Evolutionary conservation across 2,329 filamentous ascomycete genomes (phyloP), one percentile per base, ranked within the genome.

Genomic region (Emydomyces testavorans): DNA sequence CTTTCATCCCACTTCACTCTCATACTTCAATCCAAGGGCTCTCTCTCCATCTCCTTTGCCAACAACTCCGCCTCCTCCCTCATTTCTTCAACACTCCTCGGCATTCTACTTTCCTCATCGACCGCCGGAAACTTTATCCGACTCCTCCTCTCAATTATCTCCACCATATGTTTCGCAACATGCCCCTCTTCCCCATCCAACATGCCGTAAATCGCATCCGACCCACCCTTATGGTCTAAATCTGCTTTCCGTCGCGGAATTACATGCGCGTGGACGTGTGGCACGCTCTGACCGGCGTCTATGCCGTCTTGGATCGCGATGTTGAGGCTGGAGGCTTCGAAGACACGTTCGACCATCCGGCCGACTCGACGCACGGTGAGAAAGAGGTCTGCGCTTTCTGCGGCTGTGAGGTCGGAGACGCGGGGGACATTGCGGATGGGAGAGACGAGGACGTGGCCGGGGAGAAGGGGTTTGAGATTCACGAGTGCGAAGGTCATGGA

Each of bases 231-330:
- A 63, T 74, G 61, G 46, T 79, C 73, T 32, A 80, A 60, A 65
- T 82, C 79, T 6, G 68, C 75, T 50, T 69, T 71, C 50, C 71
- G 71, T 29, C 89, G 72, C 16, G 89, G 89, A 46, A 95, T 90
- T 41, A 95, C 77, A 69, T 98, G 92, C 21, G 88, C 84, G 68
- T 98, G 92, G 11, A 95, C 80, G 68, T 98, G 92, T 6, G 86
- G 75, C 37, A 98, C 90, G 49, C 87, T 94, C 75, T 98, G 92
- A 0, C 92, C 92, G 1, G 92, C 87, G 51, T 88, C 86, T 26
- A 74, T 71, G 16, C 92, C 92, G 65, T 98, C 92, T 65, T 98
- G 92, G n/a, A 98, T 77, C 0, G 90, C 89, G 42, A 98, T 81
- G 62, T 94, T 96, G 68, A 96, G 83, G 51, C 85, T 84, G 7